These are phyloP conservation scores for Blastomyces parvus DNA, from an alignment of 2,329 filamentous ascomycete genomes.

Conservation along the genomic window DNA sequence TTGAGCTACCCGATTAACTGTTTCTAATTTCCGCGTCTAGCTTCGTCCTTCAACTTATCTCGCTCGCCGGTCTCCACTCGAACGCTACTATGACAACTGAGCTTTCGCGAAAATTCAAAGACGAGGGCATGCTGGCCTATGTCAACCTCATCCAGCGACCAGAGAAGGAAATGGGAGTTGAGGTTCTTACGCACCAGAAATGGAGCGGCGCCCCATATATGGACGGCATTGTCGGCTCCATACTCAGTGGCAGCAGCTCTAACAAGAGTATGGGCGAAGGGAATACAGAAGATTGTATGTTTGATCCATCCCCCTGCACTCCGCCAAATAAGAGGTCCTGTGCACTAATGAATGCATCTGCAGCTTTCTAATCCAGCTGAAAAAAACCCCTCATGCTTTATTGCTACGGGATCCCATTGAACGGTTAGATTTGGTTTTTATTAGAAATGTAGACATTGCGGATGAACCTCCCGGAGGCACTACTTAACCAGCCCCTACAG, in stretches of 20 bases:
- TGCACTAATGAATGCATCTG: neutral
- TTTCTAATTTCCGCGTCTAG: slow-evolving; percentile 19
- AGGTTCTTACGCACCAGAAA: slow-evolving; percentile 92
- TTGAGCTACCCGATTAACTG: slow-evolving; percentile 37
- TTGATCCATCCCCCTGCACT: neutral
- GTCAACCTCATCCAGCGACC: slow-evolving; percentile 83
- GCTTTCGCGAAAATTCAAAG: slow-evolving; percentile 71
- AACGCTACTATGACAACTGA: slow-evolving; percentile 60
- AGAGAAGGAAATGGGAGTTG: slow-evolving; percentile 83
- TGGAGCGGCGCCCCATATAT: slow-evolving; percentile 64
- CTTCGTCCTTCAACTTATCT: slow-evolving; percentile 57
- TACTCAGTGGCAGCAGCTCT: slow-evolving; percentile 81
- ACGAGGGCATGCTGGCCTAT: slow-evolving; percentile 92
- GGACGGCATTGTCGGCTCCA: slow-evolving; percentile 79
- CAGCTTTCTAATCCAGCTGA: neutral
- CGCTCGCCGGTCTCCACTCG: slow-evolving; percentile 53
- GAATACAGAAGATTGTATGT: slow-evolving; percentile 60
- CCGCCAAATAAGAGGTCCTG: neutral
- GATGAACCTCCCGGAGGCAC: neutral
- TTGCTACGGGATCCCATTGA: neutral
- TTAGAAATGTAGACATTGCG: neutral
- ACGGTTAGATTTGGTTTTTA: neutral
- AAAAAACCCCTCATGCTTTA: neutral
- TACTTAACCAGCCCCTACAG: neutral
- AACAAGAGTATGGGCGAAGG: slow-evolving; percentile 92